A percentile compares a stretch with the other conserved stretches of the same genome.
Conservation (phyloP, 2,329 filamentous ascomycete genomes). For the Blastomyces silverae region DNA sequence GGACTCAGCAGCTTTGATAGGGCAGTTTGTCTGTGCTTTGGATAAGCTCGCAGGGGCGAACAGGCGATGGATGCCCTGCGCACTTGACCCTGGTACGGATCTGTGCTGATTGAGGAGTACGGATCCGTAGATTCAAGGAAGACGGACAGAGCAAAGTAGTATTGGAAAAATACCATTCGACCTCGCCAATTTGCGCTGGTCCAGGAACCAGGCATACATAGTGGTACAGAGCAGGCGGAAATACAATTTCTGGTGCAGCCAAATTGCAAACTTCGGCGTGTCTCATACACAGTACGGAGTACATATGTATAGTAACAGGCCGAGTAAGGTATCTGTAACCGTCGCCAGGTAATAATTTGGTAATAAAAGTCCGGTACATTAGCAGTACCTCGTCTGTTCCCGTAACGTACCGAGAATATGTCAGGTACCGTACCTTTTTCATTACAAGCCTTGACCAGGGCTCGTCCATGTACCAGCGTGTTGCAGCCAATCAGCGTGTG, state of each 20-base stretch:
- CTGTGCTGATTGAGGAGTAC: no score
- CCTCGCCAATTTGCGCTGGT: no score
- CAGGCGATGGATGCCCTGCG: no score
- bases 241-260: slow-evolving; percentile 2
- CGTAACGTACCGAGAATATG: background rate
- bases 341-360: no score
- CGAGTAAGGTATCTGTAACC: no score
- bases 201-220: background rate
- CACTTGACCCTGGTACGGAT: no score
- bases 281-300: no score
- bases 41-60: background rate
- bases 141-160: background rate
- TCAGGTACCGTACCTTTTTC: background rate
- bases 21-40: background rate
- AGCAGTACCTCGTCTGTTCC: no score
- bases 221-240: background rate
- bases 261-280: background rate
- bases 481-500: slow-evolving; percentile 1
- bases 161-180: background rate
- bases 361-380: background rate
- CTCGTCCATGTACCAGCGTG: no score
- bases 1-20: background rate
- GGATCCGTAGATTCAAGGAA: no score
- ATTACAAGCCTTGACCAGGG: no score
- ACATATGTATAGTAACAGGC: no score